phyloP scores from a whole-genome alignment of 2,329 filamentous ascomycete genomes.

The Aspergillus sp. region DNA sequence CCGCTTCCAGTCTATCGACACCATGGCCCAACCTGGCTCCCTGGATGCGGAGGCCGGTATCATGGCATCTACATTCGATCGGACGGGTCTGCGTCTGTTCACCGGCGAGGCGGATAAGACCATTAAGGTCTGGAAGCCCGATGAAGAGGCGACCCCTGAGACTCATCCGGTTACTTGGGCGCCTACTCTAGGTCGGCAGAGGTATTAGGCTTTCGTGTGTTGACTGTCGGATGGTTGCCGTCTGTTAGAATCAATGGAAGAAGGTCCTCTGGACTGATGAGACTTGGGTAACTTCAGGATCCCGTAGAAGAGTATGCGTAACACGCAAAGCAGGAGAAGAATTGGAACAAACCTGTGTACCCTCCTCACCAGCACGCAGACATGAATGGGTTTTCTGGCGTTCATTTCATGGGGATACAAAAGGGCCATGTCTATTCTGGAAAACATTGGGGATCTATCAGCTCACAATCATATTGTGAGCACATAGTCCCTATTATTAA shows the following conservation, averaged over 20 bases:
- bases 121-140: constrained; percentile 95
- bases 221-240: neutral
- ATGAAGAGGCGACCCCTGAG: constrained; percentile 82
- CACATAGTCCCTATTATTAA: too few relatives aligned
- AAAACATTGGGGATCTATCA: too few relatives aligned
- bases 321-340: too few relatives aligned
- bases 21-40: constrained; percentile 85
- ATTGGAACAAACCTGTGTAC: too few relatives aligned
- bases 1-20: constrained; percentile 81
- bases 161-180: constrained; percentile 90
- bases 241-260: neutral
- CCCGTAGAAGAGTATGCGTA: too few relatives aligned
- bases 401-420: too few relatives aligned
- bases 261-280: too few relatives aligned
- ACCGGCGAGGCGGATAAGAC: constrained; percentile 96
- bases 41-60: constrained; percentile 90
- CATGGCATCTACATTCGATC: constrained; percentile 89
- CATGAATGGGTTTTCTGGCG: too few relatives aligned
- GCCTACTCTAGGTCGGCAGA: constrained; percentile 67
- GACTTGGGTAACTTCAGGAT: too few relatives aligned
- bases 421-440: too few relatives aligned
- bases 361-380: too few relatives aligned
- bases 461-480: too few relatives aligned
- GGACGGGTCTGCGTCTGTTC: constrained; percentile 78
- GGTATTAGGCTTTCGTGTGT: constrained; percentile 47